Base-by-base conservation (phyloP, 2,329 filamentous ascomycete genomes). In the Talaromyces albobiverticillius region DNA sequence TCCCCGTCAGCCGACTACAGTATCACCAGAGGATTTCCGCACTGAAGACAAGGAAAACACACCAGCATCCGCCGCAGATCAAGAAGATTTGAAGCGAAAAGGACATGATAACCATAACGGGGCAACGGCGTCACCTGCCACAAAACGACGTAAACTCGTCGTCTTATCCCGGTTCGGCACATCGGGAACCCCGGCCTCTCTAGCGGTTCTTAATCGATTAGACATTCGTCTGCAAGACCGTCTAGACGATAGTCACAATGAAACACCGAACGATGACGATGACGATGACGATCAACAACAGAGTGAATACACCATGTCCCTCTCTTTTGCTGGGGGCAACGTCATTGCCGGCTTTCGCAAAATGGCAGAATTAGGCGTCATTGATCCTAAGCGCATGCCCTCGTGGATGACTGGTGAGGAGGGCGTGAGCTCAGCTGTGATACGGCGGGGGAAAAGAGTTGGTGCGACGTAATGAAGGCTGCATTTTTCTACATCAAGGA, bases 401-500 rank as follows among this genome's bases (percentile, higher is more conserved):
- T 88, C 88, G 0, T 95, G 90, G 90, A 87, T 95, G 86, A 94
- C 90, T 1, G 91, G 90, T 2, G 90, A 95, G 64, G 88, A 90
- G 42, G 88, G 86, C 0, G 84, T 94, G 4, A 94, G 88, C 51
- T 79, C 85, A 34, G 88, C 89, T 0, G 80, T 83, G 25, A 83
- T 95, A 3, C 80, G 79, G 59, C 71, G 83, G 55, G 89, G 90
- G 9, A 62, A 51, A 29, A 62, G 64, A n/a, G 23, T 54, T 40
- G 45, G 38, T 40, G 13, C 38, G 20, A 31, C 26, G n/a, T n/a
- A n/a, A n/a, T 18, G 36, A 2, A 26, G 14, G 11, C 4, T 16
- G 14, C 34, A 11, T 51, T 46, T 29, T 29, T 46, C 13, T 26
- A 10, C n/a, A 16, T 22, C 26, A 6, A 10, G 16, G n/a, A 10